These are phyloP conservation scores for Pythium folliculosum DNA, from an alignment of 352 stramenopile genomes.

Conservation along the genomic window DNA sequence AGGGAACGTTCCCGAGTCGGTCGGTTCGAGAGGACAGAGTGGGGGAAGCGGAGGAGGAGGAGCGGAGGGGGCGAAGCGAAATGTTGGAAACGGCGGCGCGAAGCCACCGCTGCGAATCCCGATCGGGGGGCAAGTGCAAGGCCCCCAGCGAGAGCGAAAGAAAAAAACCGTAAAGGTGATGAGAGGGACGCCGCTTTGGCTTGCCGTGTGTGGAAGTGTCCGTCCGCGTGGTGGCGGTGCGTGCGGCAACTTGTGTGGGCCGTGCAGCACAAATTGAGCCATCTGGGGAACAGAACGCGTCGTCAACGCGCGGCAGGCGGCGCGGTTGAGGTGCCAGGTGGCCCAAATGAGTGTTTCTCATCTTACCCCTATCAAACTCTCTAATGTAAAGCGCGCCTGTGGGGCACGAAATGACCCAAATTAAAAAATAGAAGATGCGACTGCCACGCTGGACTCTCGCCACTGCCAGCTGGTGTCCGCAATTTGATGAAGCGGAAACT, in stretches of 20 bases:
- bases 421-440: slow-evolving; percentile 13
- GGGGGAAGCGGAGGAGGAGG: too few relatives aligned
- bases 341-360: not conserved
- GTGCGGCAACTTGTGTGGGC: not conserved
- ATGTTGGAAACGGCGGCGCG: too few relatives aligned
- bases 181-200: not conserved
- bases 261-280: slow-evolving; percentile 10
- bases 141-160: too few relatives aligned
- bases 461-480: not conserved
- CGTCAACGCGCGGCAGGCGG: not conserved
- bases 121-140: too few relatives aligned
- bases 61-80: too few relatives aligned
- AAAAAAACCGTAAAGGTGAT: slow-evolving; percentile 1
- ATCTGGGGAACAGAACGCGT: slow-evolving; percentile 5
- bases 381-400: not conserved
- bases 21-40: too few relatives aligned
- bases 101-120: too few relatives aligned
- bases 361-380: not conserved
- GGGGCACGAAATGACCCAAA: not conserved
- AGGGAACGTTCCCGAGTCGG: too few relatives aligned
- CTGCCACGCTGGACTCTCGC: not conserved
- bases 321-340: not conserved
- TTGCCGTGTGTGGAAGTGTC: not conserved
- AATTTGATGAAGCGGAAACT: not conserved
- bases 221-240: not conserved